These are phyloP conservation scores for Stephania japonica DNA, from an alignment of 164 flowering plant genomes.

Conservation along the genomic window DNA sequence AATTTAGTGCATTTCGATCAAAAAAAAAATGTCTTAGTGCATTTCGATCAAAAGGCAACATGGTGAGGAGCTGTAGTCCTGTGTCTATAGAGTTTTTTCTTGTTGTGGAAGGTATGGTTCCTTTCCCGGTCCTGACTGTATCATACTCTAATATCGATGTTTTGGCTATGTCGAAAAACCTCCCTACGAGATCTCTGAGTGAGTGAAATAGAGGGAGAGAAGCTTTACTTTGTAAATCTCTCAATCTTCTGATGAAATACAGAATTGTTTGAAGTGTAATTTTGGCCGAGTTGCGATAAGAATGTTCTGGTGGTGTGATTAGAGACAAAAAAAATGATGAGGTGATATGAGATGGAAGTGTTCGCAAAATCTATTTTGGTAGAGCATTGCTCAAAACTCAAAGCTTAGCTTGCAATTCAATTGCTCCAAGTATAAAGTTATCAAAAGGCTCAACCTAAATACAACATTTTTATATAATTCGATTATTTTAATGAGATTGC, in stretches of 20 bases:
- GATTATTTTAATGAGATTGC: too few relatives aligned
- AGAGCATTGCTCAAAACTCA: neutral
- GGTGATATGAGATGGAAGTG: neutral
- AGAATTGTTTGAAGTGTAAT: neutral
- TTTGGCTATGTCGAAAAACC: neutral
- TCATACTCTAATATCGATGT: neutral
- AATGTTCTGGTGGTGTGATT: neutral
- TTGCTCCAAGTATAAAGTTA: too few relatives aligned
- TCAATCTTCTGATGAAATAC: neutral
- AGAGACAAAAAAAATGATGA: neutral
- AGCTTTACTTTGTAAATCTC: neutral
- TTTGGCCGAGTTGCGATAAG: neutral
- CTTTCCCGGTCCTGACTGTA: neutral
- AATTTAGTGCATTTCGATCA: neutral
- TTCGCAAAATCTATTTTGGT: neutral
- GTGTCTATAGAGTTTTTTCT: neutral
- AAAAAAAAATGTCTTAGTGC: too few relatives aligned
- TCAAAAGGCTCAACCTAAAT: too few relatives aligned
- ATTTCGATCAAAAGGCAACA: neutral
- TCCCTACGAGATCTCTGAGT: neutral
- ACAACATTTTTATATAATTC: too few relatives aligned
- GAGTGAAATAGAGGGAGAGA: neutral
- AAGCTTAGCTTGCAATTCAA: too few relatives aligned
- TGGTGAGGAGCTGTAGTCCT: neutral
- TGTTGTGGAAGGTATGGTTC: neutral